phyloP scores from a whole-genome alignment of 2,329 filamentous ascomycete genomes.

The Microascus cirrosus region DNA sequence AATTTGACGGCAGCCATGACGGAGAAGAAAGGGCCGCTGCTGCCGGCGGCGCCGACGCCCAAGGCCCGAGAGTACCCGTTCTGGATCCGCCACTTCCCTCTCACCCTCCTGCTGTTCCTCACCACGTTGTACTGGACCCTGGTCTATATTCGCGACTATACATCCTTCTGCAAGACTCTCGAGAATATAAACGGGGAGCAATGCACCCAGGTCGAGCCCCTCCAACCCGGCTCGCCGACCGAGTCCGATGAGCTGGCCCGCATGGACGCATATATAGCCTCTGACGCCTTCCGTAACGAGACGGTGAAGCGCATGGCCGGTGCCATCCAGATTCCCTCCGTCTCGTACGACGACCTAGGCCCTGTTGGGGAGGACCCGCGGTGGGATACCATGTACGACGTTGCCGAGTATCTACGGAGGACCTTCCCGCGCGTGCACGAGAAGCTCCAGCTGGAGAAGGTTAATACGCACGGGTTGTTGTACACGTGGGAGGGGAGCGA shows the following conservation, averaged over 20 bases:
- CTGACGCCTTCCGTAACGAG: conserved; percentile 19
- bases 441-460: conserved; percentile 34
- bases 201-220: conserved; percentile 21
- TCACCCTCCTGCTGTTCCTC: background rate
- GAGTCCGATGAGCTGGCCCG: conserved; percentile 11
- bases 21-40: background rate
- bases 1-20: background rate
- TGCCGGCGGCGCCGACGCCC: background rate
- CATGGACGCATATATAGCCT: conserved; percentile 20
- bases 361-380: conserved; percentile 40
- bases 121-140: background rate
- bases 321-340: conserved; percentile 41
- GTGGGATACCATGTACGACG: conserved; percentile 46
- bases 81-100: background rate
- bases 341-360: conserved; percentile 44
- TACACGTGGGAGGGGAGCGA: conserved; percentile 46
- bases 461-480: conserved; percentile 48
- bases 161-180: background rate
- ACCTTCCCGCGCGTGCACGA: conserved; percentile 41
- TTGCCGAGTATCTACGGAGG: conserved; percentile 35
- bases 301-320: conserved; percentile 24
- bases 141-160: background rate
- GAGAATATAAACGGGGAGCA: background rate
- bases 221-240: conserved; percentile 16
- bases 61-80: background rate